Evolutionary conservation across 129 eudicot species (phyloP).

Genomic region (Helichrysum umbraculigerum): DNA sequence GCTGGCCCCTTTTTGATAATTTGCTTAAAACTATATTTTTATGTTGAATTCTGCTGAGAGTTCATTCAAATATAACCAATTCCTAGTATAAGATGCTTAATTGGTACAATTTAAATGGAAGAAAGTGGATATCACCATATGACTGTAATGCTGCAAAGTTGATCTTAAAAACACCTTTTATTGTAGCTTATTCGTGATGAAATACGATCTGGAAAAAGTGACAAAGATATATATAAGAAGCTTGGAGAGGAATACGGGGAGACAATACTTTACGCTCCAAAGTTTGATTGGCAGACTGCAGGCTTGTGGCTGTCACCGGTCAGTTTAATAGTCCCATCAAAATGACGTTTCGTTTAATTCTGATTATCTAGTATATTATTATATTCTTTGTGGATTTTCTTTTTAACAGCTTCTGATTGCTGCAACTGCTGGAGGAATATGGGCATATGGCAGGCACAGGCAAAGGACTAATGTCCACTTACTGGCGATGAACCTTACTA

Average conservation of each 20-base stretch:
- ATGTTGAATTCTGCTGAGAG: background rate
- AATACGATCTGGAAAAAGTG: slow-evolving; percentile 75
- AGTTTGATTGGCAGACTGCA: slow-evolving; percentile 94
- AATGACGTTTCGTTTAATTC: background rate
- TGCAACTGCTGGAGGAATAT: slow-evolving; percentile 78
- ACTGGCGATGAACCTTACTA: slow-evolving; percentile 72
- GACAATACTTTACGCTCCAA: slow-evolving; percentile 87
- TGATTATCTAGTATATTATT: background rate
- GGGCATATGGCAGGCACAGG: slow-evolving; percentile 80
- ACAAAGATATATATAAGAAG: slow-evolving; percentile 83
- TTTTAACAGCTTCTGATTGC: slow-evolving; percentile 69
- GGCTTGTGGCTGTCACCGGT: slow-evolving; percentile 92
- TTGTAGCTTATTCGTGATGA: slow-evolving; percentile 89
- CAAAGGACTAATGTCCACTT: slow-evolving; percentile 86
- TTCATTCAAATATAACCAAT: background rate
- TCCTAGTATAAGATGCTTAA: background rate
- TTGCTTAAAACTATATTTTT: no score
- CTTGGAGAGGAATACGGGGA: slow-evolving; percentile 90
- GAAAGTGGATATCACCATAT: background rate
- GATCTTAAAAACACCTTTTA: background rate
- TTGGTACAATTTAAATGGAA: background rate
- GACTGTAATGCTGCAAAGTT: background rate
- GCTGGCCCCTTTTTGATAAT: background rate
- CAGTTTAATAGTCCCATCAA: slow-evolving; percentile 18
- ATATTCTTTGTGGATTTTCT: background rate